Conservation (phyloP, 805 yeast genomes). For the Candida sphagnicola region DNA sequence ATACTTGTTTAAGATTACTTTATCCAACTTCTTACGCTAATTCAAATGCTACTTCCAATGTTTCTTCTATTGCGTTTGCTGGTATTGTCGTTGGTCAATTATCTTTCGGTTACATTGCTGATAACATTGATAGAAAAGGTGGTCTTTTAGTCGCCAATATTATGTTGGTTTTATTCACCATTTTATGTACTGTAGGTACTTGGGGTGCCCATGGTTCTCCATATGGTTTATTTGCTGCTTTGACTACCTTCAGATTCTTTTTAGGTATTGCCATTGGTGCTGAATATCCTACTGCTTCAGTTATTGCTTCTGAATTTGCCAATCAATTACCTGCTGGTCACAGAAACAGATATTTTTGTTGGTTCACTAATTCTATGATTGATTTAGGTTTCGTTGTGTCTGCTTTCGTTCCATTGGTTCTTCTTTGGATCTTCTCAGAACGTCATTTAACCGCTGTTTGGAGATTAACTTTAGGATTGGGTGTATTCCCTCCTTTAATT, state of each 20-base stretch:
- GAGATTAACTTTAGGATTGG: slow-evolving; percentile 88
- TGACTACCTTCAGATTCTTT: slow-evolving; percentile 82
- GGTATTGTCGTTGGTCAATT: slow-evolving; percentile 91
- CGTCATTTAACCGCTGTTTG: slow-evolving; percentile 77
- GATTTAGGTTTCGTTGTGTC: slow-evolving; percentile 82
- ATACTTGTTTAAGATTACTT: slow-evolving; percentile 60
- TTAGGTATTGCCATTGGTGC: slow-evolving; percentile 92
- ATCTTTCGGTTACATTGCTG: slow-evolving; percentile 75
- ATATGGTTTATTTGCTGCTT: slow-evolving; percentile 75
- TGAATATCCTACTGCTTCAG: slow-evolving; percentile 91
- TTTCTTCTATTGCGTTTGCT: slow-evolving; percentile 83
- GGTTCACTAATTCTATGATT: slow-evolving; percentile 88
- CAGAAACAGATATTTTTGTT: slow-evolving; percentile 83
- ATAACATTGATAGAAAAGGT: slow-evolving; percentile 71
- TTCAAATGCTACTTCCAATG: slow-evolving; percentile 72
- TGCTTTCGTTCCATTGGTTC: slow-evolving; percentile 81
- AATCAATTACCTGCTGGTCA: slow-evolving; percentile 72
- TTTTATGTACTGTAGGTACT: slow-evolving; percentile 70
- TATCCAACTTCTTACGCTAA: slow-evolving; percentile 61
- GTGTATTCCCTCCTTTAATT: slow-evolving; percentile 82
- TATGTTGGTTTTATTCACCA: slow-evolving; percentile 72
- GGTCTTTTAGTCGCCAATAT: slow-evolving; percentile 81
- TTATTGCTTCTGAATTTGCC: slow-evolving; percentile 90
- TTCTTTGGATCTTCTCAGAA: slow-evolving; percentile 75
- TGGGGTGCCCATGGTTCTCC: slow-evolving; percentile 78